Conservation (phyloP, 371 early-diverging fungal species). For the Apophysomyces elegans region DNA sequence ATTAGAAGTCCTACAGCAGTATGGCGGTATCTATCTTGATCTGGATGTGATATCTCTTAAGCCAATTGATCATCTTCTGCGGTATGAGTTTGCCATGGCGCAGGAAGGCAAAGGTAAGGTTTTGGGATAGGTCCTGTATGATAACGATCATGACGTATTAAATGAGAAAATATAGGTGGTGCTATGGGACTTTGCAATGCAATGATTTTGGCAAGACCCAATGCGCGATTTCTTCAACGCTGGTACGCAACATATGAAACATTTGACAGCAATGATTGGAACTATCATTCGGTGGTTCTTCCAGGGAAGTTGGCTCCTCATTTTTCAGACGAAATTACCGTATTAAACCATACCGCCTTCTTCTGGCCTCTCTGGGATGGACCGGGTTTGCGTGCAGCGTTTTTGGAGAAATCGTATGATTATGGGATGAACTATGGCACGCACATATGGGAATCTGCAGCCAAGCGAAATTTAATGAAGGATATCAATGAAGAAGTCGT, state of each 20-base stretch:
- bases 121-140: not conserved
- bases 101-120: slow-evolving; percentile 51
- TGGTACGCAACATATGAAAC: slow-evolving; percentile 53
- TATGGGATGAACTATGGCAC: slow-evolving; percentile 45
- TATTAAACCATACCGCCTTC: slow-evolving; percentile 44
- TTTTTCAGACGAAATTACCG: slow-evolving; percentile 42
- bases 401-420: slow-evolving; percentile 48
- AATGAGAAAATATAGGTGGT: slow-evolving; percentile 31
- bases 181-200: slow-evolving; percentile 57
- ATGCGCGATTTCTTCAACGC: slow-evolving; percentile 51
- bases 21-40: slow-evolving; percentile 61
- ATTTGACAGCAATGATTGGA: slow-evolving; percentile 49
- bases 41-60: slow-evolving; percentile 53
- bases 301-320: slow-evolving; percentile 52
- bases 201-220: slow-evolving; percentile 52
- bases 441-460: slow-evolving; percentile 57
- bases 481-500: slow-evolving; percentile 38
- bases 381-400: slow-evolving; percentile 44
- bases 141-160: not conserved
- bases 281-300: slow-evolving; percentile 55
- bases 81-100: slow-evolving; percentile 55
- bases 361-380: slow-evolving; percentile 60
- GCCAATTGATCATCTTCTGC: slow-evolving; percentile 49
- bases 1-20: slow-evolving; percentile 42
- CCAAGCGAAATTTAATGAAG: slow-evolving; percentile 48